These are phyloP conservation scores for Babesia microti DNA, from an alignment of 169 alveolate species.

Conservation along the genomic window DNA sequence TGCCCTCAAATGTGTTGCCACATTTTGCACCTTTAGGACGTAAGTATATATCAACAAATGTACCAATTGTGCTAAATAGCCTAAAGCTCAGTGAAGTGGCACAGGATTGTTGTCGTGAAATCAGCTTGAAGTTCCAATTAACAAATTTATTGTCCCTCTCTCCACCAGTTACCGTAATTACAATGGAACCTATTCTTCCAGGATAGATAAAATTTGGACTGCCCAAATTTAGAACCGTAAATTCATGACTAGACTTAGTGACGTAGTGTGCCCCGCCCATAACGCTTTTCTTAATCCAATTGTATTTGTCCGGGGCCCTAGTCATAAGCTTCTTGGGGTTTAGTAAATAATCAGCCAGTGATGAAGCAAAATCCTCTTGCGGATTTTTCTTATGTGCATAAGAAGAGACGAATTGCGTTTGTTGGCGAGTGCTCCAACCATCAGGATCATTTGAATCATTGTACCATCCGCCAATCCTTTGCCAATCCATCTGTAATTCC, in stretches of 20 bases:
- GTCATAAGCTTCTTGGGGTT: constrained; percentile 47
- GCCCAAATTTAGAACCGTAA: constrained; percentile 57
- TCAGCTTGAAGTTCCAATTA: constrained; percentile 22
- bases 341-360: constrained; percentile 52
- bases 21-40: constrained; percentile 16
- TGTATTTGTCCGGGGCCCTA: constrained; percentile 35
- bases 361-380: constrained; percentile 58
- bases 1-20: constrained; percentile 21
- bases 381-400: constrained; percentile 67
- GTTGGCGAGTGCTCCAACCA: constrained; percentile 55
- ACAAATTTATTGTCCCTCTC: constrained; percentile 47
- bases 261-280: constrained; percentile 57
- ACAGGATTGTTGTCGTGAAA: constrained; percentile 33
- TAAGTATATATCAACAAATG: constrained; percentile 44
- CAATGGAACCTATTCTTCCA: constrained; percentile 44
- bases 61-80: constrained; percentile 42
- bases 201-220: constrained; percentile 55
- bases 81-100: constrained; percentile 46
- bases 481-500: constrained; percentile 41
- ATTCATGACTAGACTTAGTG: constrained; percentile 52
- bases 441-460: constrained; percentile 54
- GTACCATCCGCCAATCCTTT: constrained; percentile 51
- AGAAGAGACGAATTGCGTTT: constrained; percentile 54
- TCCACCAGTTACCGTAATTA: constrained; percentile 37
- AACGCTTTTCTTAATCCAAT: constrained; percentile 38